phyloP scores from a whole-genome alignment of 1,139 yeast genomes.

The Kodamaea fungicola region DNA sequence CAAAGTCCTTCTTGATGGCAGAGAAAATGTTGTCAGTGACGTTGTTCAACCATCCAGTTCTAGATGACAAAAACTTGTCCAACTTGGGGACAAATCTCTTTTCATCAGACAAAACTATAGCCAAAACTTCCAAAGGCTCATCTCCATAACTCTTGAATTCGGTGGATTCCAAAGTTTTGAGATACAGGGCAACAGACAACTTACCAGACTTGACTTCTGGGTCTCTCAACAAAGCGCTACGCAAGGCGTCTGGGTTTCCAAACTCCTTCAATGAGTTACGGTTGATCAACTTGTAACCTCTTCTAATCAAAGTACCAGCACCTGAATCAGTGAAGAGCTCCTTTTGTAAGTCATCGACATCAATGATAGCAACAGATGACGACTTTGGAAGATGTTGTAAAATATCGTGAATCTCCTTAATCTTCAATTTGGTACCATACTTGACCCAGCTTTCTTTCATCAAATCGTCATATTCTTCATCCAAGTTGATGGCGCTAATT shows the following conservation, averaged over 20 bases:
- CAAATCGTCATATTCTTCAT: slow-evolving; percentile 89
- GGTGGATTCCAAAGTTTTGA: slow-evolving; percentile 62
- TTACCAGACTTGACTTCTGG: slow-evolving; percentile 69
- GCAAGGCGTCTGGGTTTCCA: slow-evolving; percentile 69
- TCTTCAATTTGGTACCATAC: slow-evolving; percentile 95
- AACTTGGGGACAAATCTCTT: slow-evolving; percentile 58
- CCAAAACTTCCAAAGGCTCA: slow-evolving; percentile 92
- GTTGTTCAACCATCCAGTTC: slow-evolving; percentile 95
- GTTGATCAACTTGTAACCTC: slow-evolving; percentile 86
- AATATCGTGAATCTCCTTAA: slow-evolving; percentile 92
- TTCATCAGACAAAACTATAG: slow-evolving; percentile 54
- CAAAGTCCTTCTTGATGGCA: slow-evolving; percentile 72
- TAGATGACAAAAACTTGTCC: slow-evolving; percentile 83
- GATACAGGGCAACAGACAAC: slow-evolving; percentile 76
- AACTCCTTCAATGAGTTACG: slow-evolving; percentile 69
- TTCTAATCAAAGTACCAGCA: slow-evolving; percentile 96
- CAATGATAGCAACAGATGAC: slow-evolving; percentile 95
- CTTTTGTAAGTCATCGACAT: slow-evolving; percentile 91
- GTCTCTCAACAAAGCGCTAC: slow-evolving; percentile 75
- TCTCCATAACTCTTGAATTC: slow-evolving; percentile 85
- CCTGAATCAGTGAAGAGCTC: slow-evolving; percentile 98
- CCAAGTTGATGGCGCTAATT: slow-evolving; percentile 84
- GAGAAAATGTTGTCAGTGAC: slow-evolving; percentile 93
- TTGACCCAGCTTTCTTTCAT: slow-evolving; percentile 97
- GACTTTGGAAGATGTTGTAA: slow-evolving; percentile 93